Conservation (phyloP, 495 filamentous ascomycete species). For the Physcia stellaris region DNA sequence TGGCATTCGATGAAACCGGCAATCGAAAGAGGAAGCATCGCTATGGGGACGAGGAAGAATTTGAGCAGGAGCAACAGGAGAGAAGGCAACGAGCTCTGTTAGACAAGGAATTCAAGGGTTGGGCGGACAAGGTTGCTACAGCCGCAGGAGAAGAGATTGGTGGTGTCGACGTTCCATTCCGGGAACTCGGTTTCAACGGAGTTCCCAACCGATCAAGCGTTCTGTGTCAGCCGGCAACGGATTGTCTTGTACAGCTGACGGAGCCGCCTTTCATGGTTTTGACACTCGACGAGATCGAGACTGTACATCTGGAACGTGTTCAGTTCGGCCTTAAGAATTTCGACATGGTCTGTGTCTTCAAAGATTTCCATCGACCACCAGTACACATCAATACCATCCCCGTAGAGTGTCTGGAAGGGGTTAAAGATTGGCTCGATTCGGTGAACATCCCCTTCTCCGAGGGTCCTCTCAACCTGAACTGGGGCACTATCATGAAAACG, state of each 20-base stretch:
- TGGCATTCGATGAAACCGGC: conserved; percentile 97
- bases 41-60: conserved; percentile 98
- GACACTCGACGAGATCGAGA: conserved; percentile 87
- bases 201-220: conserved; percentile 93
- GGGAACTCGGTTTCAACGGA: conserved; percentile 92
- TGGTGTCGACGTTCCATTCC: conserved; percentile 80
- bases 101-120: conserved; percentile 88
- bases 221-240: conserved; percentile 86
- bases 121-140: conserved; percentile 94
- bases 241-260: conserved; percentile 94
- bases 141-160: conserved; percentile 68
- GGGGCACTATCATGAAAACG: conserved; percentile 99
- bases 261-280: conserved; percentile 94
- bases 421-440: conserved; percentile 96
- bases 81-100: conserved; percentile 77
- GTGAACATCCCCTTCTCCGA: conserved; percentile 90
- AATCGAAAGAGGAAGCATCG: conserved; percentile 95
- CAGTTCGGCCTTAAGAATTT: conserved; percentile 99
- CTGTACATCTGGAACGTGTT: conserved; percentile 92
- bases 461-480: conserved; percentile 94
- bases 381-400: conserved; percentile 97
- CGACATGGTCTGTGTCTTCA: conserved; percentile 94
- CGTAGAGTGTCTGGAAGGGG: conserved; percentile 82
- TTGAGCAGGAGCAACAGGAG: conserved; percentile 96
- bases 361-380: conserved; percentile 78